Conservation (phyloP, 345 rosid genomes). For the Sonneratia caseolaris region DNA sequence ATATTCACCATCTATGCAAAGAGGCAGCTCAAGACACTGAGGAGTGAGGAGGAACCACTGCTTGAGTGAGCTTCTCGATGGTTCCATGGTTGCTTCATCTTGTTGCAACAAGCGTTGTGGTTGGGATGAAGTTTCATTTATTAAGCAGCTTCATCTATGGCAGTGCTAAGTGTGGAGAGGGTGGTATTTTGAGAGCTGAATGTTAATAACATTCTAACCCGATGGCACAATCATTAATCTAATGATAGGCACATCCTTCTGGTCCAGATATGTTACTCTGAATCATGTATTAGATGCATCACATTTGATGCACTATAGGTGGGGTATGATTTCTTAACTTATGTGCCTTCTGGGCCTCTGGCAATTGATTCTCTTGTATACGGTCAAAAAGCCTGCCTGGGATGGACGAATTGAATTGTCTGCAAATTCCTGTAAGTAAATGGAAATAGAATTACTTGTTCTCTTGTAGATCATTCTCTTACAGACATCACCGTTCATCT, state of each 20-base stretch:
- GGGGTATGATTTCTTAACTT: not conserved
- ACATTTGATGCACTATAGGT: constrained; percentile 2
- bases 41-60: constrained; percentile 43
- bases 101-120: not conserved
- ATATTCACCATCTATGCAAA: constrained; percentile 71
- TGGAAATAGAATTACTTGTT: not conserved
- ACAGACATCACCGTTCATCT: not conserved
- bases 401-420: not conserved
- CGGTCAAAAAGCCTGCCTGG: not conserved
- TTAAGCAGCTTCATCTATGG: constrained; percentile 7
- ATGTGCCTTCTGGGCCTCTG: not conserved
- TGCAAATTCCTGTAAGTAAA: constrained; percentile 4
- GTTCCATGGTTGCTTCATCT: not conserved
- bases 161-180: not conserved
- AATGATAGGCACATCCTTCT: not conserved
- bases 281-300: not conserved
- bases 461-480: not conserved
- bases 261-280: not conserved
- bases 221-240: not conserved
- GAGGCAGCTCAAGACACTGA: constrained; percentile 58
- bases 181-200: not conserved
- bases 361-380: not conserved
- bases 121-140: constrained; percentile 11
- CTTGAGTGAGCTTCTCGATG: constrained; percentile 18
- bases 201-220: not conserved